These are phyloP conservation scores for Thelonectria olida DNA, from an alignment of 2,329 filamentous ascomycete species.

Conservation along the genomic window DNA sequence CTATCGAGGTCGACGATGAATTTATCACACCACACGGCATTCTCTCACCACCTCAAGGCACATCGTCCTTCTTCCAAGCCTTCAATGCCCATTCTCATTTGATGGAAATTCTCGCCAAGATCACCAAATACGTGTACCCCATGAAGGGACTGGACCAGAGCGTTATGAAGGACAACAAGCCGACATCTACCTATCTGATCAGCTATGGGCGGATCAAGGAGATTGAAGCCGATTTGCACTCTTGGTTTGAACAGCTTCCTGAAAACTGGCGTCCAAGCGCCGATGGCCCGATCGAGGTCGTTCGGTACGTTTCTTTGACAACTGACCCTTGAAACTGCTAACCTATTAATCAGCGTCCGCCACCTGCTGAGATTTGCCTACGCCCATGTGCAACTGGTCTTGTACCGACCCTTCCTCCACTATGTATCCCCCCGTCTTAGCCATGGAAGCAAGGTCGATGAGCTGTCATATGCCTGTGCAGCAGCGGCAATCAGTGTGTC, in stretches of 20 bases:
- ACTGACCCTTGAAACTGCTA: conserved; percentile 5
- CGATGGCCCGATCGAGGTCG: conserved; percentile 77
- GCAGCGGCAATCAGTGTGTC: conserved; percentile 70
- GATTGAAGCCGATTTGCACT: conserved; percentile 70
- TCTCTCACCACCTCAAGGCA: conserved; percentile 62
- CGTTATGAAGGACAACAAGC: conserved; percentile 51
- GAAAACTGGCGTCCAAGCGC: conserved; percentile 80
- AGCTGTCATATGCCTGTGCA: conserved; percentile 80
- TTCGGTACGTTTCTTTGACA: conserved; percentile 66
- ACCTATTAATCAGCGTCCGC: conserved; percentile 60
- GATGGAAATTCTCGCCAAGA: conserved; percentile 71
- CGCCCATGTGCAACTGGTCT: conserved; percentile 82
- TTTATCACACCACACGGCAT: conserved; percentile 70
- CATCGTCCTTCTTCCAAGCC: conserved; percentile 68
- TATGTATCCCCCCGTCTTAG: conserved; percentile 76
- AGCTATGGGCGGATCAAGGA: conserved; percentile 71
- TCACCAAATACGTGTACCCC: conserved; percentile 73
- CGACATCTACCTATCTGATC: conserved; percentile 66
- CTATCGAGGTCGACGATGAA: conserved; percentile 72
- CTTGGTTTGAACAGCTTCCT: conserved; percentile 75
- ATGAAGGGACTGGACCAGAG: conserved; percentile 64
- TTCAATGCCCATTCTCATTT: conserved; percentile 73
- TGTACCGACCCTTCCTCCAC: conserved; percentile 85
- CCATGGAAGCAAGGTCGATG: conserved; percentile 69
- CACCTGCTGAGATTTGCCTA: conserved; percentile 83